Evolutionary conservation across 129 eudicot species (phyloP).

Genomic region (Arctium lappa): DNA sequence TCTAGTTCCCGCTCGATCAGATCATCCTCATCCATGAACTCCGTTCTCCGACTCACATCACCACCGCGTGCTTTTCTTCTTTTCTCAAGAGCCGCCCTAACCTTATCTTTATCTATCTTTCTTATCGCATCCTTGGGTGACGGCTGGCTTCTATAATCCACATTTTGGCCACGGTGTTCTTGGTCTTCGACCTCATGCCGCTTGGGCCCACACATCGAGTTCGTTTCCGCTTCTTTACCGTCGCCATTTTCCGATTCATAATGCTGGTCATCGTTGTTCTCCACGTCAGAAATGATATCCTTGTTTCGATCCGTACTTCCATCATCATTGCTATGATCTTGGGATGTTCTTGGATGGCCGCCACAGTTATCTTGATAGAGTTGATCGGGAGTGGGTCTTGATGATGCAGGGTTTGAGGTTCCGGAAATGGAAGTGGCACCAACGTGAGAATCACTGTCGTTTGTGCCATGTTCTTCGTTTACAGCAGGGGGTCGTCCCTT

Average conservation of each 20-base stretch:
- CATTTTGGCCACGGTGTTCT: conserved; percentile 22
- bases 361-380: background rate
- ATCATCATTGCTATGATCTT: conserved; percentile 40
- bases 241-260: conserved; percentile 4
- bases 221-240: conserved; percentile 11
- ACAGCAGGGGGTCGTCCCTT: conserved; percentile 25
- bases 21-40: conserved; percentile 49
- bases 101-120: conserved; percentile 45
- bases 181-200: conserved; percentile 29
- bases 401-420: conserved; percentile 15
- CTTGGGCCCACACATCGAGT: conserved; percentile 5
- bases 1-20: conserved; percentile 44
- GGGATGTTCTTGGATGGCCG: conserved; percentile 27
- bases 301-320: conserved; percentile 39
- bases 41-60: conserved; percentile 32
- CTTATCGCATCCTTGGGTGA: conserved; percentile 38
- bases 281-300: conserved; percentile 29
- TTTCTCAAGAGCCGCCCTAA: conserved; percentile 41
- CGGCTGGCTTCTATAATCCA: conserved; percentile 18
- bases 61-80: conserved; percentile 39
- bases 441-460: conserved; percentile 27
- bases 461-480: conserved; percentile 26
- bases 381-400: conserved; percentile 32
- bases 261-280: conserved; percentile 24
- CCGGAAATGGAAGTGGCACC: conserved; percentile 23